Evolutionary conservation across 352 stramenopile species (phyloP).

Genomic region (Phytophthora aleatoria): DNA sequence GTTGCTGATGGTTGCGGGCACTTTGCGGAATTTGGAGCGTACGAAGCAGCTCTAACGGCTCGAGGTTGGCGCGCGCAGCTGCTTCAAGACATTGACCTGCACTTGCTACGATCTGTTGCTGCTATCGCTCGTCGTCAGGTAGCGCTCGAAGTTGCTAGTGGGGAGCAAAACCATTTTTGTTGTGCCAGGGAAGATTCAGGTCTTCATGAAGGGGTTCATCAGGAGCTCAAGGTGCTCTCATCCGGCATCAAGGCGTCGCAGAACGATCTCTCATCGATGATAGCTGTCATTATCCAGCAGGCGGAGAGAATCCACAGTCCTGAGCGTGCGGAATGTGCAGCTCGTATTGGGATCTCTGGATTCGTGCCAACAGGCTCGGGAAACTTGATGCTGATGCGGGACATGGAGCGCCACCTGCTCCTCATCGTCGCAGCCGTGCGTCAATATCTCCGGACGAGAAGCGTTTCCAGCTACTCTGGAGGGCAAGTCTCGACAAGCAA

Average conservation of each 20-base stretch:
- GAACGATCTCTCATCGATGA: conserved; percentile 30
- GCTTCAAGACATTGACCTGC: conserved; percentile 30
- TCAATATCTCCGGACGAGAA: conserved; percentile 23
- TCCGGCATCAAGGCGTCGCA: conserved; percentile 26
- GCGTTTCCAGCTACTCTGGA: not conserved
- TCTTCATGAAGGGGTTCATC: conserved; percentile 1
- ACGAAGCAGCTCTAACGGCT: conserved; percentile 26
- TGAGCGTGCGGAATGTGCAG: conserved; percentile 7
- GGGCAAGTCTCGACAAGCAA: not conserved
- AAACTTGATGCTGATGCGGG: conserved; percentile 24
- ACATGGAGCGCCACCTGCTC: conserved; percentile 27
- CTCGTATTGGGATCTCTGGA: conserved; percentile 19
- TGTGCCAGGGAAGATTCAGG: not conserved
- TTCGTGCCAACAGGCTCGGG: conserved; percentile 24
- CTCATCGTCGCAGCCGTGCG: conserved; percentile 18
- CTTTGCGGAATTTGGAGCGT: conserved; percentile 21
- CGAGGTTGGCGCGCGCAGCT: conserved; percentile 26
- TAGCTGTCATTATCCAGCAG: conserved; percentile 25
- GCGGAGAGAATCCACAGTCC: conserved; percentile 6
- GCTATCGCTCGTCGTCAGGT: conserved; percentile 18
- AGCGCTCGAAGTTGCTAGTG: conserved; percentile 3
- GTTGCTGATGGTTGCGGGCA: conserved; percentile 15
- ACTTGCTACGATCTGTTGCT: conserved; percentile 28
- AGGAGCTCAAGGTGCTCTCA: conserved; percentile 11
- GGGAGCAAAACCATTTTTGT: conserved; percentile 2